Base-by-base conservation (phyloP, 2,329 filamentous ascomycete species). In the Cordyceps farinosa region DNA sequence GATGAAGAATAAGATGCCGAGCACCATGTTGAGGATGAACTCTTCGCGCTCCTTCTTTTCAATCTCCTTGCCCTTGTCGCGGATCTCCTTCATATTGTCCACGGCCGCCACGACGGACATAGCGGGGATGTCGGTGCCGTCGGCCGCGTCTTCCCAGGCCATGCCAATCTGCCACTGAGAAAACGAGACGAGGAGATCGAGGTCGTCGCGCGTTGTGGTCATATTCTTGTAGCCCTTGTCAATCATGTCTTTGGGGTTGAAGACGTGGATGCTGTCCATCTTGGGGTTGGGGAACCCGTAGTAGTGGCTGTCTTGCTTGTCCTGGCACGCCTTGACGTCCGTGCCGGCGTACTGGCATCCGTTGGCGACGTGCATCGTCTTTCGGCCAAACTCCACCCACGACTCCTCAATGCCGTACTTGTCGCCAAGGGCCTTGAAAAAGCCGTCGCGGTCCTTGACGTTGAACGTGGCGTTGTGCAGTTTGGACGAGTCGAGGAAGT, bases 1-100 rank as follows among this genome's bases (percentile, higher is more conserved):
- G 36, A 84, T 73, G 34, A 84, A 72, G 45, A 81, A 80, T 59
- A 85, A 73, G 51, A 79, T 42, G 59, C 80, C 79, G 63, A 79
- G 77, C 56, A 83, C 66, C 38, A 79, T 71, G 47, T 59, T 64
- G 53, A 69, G 55, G 62, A 74, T 72, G 42, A 73, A 65, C 32
- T 52, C 58, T 47, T 67, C 47, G 30, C 66, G 56, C 52, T 70
- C 56, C n/a, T 59, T 50, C 53, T 67, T 65, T 44, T 67, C 64
- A 32, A 70, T 66, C 38, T 71, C 54, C 32, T 68, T 58, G 17
- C 65, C 71, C 61, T 69, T 65, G 40, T 70, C 65, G 64, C 69
- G 68, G 34, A 73, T 66, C 34, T 68, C 59, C 32, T 68, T 56
- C 70, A 74, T 74, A 53, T 57, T 66, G 11, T 66, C 64, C 6